Base-by-base conservation (phyloP, 2,329 filamentous ascomycete species). In the Didymella lethalis region DNA sequence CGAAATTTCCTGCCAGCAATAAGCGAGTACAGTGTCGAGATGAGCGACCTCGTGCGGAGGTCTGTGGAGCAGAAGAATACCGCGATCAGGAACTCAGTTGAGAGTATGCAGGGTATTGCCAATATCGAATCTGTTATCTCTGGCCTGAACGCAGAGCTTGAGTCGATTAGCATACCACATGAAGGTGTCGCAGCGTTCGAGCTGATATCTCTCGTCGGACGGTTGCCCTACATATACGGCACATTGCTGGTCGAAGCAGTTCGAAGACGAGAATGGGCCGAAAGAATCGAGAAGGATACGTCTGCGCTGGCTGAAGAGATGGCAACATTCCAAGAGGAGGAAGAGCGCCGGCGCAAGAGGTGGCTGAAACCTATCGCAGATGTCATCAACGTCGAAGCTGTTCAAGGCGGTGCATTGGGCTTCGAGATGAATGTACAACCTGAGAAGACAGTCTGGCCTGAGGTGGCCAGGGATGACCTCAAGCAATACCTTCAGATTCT, bases 251-350 rank as follows among this genome's bases (percentile, higher is more conserved):
- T 92, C 3, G 95, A 99, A 77, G 90, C 92, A 16, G 87, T 97
- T 40, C 87, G 91, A 57, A 88, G 95, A 23, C 88, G 88, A 32
- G 93, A 97, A 78, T 99, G 95, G 93, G 87, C 69, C 4, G 92
- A 96, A 51, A 97, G 96, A 77, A 90, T 98, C 76, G 92, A 90
- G 73, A 85, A 86, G 2, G 95, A 98, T 70, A 95, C 94, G 0
- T 88, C 91, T 2, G 92, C 90, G 0, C 80, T 99, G 26, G 92
- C 93, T 26, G 96, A 98, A 74, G 94, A 98, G 73, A 92, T 98
- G 85, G 92, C 93, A 1, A 82, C 91, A 0, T 94, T 96, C 64
- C 92, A 95, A 71, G 93, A 97, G 61, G 95, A 98, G 76, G 95
- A 99, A 75, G 86, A 91, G 49, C 93, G 94, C 68, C 85, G 95